Base-by-base conservation (phyloP, 352 stramenopile species). In the Phytophthora sansomeana region DNA sequence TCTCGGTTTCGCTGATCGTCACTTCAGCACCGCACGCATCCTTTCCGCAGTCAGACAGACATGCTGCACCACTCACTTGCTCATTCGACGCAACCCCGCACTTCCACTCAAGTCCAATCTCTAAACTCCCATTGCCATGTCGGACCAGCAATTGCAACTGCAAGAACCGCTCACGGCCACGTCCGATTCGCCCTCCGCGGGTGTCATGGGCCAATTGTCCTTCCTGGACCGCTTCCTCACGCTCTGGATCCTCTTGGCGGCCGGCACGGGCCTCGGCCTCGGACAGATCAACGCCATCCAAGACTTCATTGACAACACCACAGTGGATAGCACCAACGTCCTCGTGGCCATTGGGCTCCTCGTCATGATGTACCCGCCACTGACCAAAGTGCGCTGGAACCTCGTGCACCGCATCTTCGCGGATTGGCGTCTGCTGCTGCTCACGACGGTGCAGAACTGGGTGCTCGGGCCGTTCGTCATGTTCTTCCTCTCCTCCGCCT, bases 391-490 rank as follows among this genome's bases (percentile, higher is more conserved):
- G 33, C 78, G 62, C 47, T 86, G 78, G 78, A 81, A 83, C 69
- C 42, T 83, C n/a, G 69, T 86, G 51, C 75, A 79, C 51, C 74
- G 53, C 26, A 78, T 81, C 41, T 69, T 81, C 46, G 63, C 66
- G 13, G 69, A 85, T 63, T 83, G 74, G 74, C 47, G 57, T 5
- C 36, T 85, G 51, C 75, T 88, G 47, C 52, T 85, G 57, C 72
- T 90, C 43, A 88, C 78, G 43, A 78, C 64, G 11, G 63, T 85
- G 43, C 69, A 84, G 58, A 90, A 90, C 72, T 88, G 78, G 78
- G 50, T 83, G 32, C 42, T 90, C 28, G 73, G 80, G 0, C 79
- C 77, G 0, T 83, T 89, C 30, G 52, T 81, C 33, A 90, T 89
- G 79, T 87, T 73, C 59, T 62, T 83, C 39, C 69, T 84, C 57